phyloP scores from a whole-genome alignment of 176 grass and related monocot genomes.

The Paspalum notatum region DNA sequence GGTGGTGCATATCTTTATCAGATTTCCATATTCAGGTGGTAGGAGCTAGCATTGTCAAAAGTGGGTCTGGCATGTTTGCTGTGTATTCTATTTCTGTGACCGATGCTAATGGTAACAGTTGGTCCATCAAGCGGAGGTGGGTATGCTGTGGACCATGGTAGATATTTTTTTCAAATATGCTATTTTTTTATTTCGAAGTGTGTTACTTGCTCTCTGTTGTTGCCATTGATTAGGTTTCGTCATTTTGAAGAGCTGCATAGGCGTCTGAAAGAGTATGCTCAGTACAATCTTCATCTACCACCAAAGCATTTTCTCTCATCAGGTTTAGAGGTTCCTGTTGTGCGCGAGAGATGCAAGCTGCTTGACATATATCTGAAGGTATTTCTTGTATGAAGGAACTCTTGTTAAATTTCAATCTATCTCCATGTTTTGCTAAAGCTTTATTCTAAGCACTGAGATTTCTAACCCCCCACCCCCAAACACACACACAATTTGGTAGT shows the following conservation, averaged over 20 bases:
- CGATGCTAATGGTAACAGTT: conserved; percentile 85
- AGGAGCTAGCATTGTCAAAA: conserved; percentile 96
- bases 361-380: conserved; percentile 98
- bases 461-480: conserved; percentile 2
- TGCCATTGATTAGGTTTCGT: conserved; percentile 69
- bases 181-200: conserved; percentile 5
- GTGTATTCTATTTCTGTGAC: conserved; percentile 93
- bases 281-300: conserved; percentile 92
- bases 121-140: conserved; percentile 99
- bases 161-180: conserved; percentile 29
- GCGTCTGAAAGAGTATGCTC: conserved; percentile 91
- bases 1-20: conserved; percentile 34
- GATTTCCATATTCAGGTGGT: conserved; percentile 64
- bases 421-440: background rate
- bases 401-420: conserved; percentile 20
- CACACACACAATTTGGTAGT: too few species aligned
- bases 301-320: conserved; percentile 98
- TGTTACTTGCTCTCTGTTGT: conserved; percentile 1
- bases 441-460: conserved; percentile 6
- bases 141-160: conserved; percentile 6
- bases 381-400: conserved; percentile 43
- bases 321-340: conserved; percentile 89
- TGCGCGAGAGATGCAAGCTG: conserved; percentile 93
- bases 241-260: conserved; percentile 99
- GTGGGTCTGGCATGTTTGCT: conserved; percentile 97